These are phyloP conservation scores for Xanthoconium stramineum DNA, from an alignment of 768 basidiomycete species.

Conservation along the genomic window DNA sequence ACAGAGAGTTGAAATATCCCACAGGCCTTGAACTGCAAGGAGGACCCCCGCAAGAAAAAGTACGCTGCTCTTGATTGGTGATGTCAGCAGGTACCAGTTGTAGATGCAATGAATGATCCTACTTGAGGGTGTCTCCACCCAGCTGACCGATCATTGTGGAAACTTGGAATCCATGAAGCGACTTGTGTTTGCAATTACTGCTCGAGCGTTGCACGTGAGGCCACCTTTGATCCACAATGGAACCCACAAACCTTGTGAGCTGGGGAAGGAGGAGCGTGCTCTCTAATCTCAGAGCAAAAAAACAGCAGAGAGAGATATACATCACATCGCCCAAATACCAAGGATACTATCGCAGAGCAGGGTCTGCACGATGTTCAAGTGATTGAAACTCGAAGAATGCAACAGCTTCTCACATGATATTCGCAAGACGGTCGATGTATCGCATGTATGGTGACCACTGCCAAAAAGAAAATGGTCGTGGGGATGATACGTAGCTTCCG, in stretches of 20 bases:
- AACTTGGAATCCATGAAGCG: conserved; percentile 80
- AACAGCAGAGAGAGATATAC: conserved; percentile 59
- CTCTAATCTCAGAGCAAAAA: conserved; percentile 76
- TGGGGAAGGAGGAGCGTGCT: conserved; percentile 87
- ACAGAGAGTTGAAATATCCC: conserved; percentile 81
- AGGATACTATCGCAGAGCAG: conserved; percentile 66
- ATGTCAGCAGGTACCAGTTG: conserved; percentile 15
- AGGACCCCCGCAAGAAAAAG: conserved; percentile 71
- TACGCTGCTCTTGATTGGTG: conserved; percentile 57
- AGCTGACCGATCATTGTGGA: conserved; percentile 82
- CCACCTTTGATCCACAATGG: conserved; percentile 1
- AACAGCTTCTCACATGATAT: conserved; percentile 54
- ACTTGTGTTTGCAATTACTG: conserved; percentile 77
- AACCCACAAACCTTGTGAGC: conserved; percentile 57
- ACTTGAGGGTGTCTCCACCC: conserved; percentile 87
- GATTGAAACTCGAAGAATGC: conserved; percentile 3
- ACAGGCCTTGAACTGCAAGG: conserved; percentile 80
- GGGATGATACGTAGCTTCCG: conserved; percentile 56
- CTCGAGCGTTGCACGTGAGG: conserved; percentile 19
- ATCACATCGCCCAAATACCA: conserved; percentile 66
- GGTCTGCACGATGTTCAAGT: conserved; percentile 36
- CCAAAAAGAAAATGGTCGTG: conserved; percentile 76
- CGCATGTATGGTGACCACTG: conserved; percentile 78
- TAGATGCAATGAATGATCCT: conserved; percentile 20
- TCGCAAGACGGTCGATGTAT: conserved; percentile 81